Evolutionary conservation across 768 basidiomycete species (phyloP), one percentile per base, ranked within the genome.

Genomic region (Guyanaporus albipodus): DNA sequence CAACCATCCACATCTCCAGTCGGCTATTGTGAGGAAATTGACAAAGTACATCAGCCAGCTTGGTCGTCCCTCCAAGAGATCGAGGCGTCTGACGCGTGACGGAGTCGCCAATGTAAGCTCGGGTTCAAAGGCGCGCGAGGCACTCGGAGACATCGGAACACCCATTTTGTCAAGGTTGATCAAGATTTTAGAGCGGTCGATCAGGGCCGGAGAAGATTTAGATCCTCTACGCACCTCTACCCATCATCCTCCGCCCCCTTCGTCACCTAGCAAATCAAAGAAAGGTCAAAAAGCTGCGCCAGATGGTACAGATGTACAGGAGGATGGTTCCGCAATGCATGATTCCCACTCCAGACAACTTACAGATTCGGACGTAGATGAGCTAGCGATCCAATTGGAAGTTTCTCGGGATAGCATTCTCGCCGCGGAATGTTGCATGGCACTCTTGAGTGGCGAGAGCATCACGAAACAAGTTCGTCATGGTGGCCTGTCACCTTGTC

Each of bases 391-490:
- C 35, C 64, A 67, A 8, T 63, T 94, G 29, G 80, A 87, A 44
- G 53, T 78, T 17, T 85, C 84, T 4, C 70, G 78, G 31, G 85
- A 91, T 56, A 85, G 86, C 41, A 78, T 91, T 8, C 57, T 87
- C 22, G 91, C 93, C 4, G 89, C 89, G 0, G 90, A 93, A 60
- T 91, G 87, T 54, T 85, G 80, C 50, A 74, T 95, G 53, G 79
- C 85, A 0, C 64, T 96, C 6, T 74, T 97, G 23, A 79, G 80
- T 2, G 83, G 84, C 26, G 89, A 91, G 52, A 75, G 86, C 19
- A 70, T 95, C 45, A 79, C 89, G 2, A 95, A 95, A 64, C 89
- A 93, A 78, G 93, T 91, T 38, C 29, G 78, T 52, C 19, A 37
- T 21, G 44, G 46, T 14, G 9, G 18, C 26, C 22, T 15, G 15